Conservation (phyloP, 805 yeast species). For the Yarrowia alimentaria region DNA sequence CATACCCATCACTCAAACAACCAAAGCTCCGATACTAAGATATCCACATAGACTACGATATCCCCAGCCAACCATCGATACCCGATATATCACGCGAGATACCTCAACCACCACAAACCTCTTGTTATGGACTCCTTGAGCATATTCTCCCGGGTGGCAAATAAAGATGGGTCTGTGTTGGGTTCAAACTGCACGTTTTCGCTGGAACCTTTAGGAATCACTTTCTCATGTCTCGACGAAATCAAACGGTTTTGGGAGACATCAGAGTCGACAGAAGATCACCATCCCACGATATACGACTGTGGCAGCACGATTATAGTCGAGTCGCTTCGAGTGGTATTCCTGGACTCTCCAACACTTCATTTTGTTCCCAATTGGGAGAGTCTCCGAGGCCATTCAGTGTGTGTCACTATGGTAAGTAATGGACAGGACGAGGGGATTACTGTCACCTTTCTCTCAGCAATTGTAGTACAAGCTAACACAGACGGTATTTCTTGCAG, state of each 20-base stretch:
- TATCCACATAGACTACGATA: no score
- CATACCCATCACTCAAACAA: no score
- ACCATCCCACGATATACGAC: background rate
- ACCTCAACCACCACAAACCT: no score
- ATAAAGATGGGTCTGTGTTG: background rate
- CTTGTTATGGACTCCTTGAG: background rate
- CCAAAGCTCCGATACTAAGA: no score
- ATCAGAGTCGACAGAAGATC: background rate
- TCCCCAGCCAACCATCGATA: no score
- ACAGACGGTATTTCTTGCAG: background rate
- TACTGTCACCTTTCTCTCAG: no score
- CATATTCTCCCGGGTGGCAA: background rate
- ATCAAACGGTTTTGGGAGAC: slow-evolving; percentile 2
- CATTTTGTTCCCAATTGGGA: background rate
- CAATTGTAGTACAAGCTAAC: no score
- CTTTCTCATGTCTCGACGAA: background rate
- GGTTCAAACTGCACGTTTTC: background rate
- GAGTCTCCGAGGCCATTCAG: background rate
- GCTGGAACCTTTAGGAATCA: background rate
- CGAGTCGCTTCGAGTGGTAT: slow-evolving; percentile 2
- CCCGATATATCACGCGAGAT: no score
- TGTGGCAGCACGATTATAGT: slow-evolving; percentile 1
- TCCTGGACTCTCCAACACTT: background rate
- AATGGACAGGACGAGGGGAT: no score
- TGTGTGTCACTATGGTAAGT: slow-evolving; percentile 12